Conservation (phyloP, 148 eudicot species). For the Persicaria tinctoria region DNA sequence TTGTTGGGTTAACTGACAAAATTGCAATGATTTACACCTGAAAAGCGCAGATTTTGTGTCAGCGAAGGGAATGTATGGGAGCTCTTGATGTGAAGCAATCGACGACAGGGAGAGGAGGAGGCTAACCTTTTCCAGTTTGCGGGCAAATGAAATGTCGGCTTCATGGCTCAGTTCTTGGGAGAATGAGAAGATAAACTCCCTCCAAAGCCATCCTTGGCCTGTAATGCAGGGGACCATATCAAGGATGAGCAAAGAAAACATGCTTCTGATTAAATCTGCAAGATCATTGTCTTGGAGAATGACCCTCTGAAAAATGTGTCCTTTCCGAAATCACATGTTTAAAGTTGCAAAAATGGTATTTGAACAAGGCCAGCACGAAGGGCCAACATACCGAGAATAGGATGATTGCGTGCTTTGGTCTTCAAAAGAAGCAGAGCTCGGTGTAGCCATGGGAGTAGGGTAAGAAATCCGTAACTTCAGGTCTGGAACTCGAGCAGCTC, state of each 20-base stretch:
- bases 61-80: not conserved
- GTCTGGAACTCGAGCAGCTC: conserved; percentile 67
- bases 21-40: conserved; percentile 32
- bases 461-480: conserved; percentile 70
- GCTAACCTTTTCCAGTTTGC: conserved; percentile 36
- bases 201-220: conserved; percentile 33
- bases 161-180: conserved; percentile 24
- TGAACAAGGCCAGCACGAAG: not conserved
- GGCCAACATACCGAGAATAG: not conserved
- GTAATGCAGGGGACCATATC: conserved; percentile 40
- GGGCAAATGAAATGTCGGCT: conserved; percentile 50
- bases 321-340: not conserved
- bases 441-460: conserved; percentile 93
- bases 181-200: conserved; percentile 26
- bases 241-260: not conserved
- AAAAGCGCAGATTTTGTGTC: not conserved
- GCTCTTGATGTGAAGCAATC: not conserved
- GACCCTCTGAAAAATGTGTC: not conserved
- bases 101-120: not conserved
- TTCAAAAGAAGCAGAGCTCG: conserved; percentile 82
- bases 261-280: conserved; percentile 9
- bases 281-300: not conserved
- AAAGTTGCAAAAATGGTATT: not conserved
- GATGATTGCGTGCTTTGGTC: not conserved
- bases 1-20: conserved; percentile 17